phyloP scores from a whole-genome alignment of 2,329 filamentous ascomycete species.

The Neopestalotiopsis sp. region DNA sequence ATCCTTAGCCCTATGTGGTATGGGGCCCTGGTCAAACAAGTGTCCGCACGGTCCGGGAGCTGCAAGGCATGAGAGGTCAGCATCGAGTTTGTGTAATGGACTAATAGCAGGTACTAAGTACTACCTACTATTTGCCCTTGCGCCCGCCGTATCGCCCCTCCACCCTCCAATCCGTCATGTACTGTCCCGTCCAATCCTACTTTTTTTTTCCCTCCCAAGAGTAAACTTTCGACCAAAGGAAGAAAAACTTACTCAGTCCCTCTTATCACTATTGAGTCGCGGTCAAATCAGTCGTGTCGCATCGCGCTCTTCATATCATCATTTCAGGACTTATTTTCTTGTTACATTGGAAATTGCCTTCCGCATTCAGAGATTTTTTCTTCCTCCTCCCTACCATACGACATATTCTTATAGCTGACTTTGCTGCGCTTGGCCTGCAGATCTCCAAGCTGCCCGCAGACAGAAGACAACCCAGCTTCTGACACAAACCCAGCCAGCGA shows the following conservation, averaged over 20 bases:
- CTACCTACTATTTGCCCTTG: not conserved
- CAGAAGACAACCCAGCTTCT: constrained; percentile 35
- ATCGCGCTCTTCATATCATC: not conserved
- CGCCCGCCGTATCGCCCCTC: not conserved
- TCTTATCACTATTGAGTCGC: not conserved
- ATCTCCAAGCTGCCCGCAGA: constrained; percentile 31
- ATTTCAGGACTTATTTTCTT: not conserved
- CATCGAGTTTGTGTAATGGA: not conserved
- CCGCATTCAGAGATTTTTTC: too few relatives aligned
- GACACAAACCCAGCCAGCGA: constrained; percentile 36
- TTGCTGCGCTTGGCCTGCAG: constrained; percentile 22
- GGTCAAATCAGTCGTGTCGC: not conserved
- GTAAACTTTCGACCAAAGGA: not conserved
- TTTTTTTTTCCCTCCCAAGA: not conserved
- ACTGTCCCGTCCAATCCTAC: not conserved
- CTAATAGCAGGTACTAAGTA: not conserved
- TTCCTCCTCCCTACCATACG: not conserved
- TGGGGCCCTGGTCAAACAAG: not conserved
- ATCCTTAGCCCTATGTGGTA: constrained; percentile 3
- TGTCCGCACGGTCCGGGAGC: not conserved
- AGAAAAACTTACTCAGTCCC: not conserved
- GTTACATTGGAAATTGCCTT: too few relatives aligned
- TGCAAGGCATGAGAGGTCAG: not conserved
- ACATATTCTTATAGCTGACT: not conserved
- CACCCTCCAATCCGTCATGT: not conserved